Evolutionary conservation across 2,329 filamentous ascomycete genomes (phyloP), one percentile per base, ranked within the genome.

Genomic region (Arachnopeziza araneosa): DNA sequence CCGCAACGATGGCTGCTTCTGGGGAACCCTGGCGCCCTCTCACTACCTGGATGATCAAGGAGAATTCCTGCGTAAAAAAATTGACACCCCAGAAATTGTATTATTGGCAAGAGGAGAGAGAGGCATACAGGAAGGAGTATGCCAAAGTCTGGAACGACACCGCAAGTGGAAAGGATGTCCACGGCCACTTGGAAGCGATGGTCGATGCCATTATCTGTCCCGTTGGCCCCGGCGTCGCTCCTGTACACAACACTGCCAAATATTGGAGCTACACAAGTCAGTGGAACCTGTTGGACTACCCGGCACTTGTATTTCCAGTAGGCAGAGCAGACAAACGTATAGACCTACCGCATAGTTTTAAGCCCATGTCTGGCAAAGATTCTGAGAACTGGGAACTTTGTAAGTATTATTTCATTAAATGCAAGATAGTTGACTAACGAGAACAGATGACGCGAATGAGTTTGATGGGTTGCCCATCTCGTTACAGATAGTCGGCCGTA

Each of bases 251-350:
- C 62, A 83, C 58, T 72, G 83, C 62, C 73, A 75, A 56, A 66
- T 86, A 69, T 75, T 89, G 85, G 84, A 79, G 78, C 0, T 90
- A 89, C 65, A 87, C 84, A 0, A 75, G 80, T 0, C 79, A 84
- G 60, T 89, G 85, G 84, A 90, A 90, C 68, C 67, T 89, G 50
- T 78, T 90, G 1, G 86, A 90, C 67, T 88, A 87, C 68, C 83
- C 86, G 0, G 79, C 78, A 14, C 73, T 80, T 1, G 79, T 83
- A 0, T 86, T 89, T 68, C 86, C 86, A 0, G 82, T 80, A 1
- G 72, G 68, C 1, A 70, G 60, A 49, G 62, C 70, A 50, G 59
- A 70, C 63, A 58, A 65, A 24, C 26, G 55, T 19, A 51, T 69
- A 55, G 60, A 57, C 58, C 66, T 24, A 26, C 22, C 8, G 56